Conservation (phyloP, 1,284 basidiomycete species). For the Fomitopsis pinicola region DNA sequence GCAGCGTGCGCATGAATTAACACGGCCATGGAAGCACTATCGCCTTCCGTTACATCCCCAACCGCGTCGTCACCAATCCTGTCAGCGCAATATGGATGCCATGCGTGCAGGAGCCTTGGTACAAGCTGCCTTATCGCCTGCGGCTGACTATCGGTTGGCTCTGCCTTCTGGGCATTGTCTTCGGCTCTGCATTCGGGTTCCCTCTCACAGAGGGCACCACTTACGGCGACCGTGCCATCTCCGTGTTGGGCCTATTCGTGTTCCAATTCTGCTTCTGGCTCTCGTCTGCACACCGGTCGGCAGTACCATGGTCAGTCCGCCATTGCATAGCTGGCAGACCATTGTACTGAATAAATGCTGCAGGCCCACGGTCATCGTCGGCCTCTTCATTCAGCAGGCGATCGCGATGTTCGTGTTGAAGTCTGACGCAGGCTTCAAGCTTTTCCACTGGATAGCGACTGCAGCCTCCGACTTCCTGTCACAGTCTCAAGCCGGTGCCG, state of each 20-base stretch:
- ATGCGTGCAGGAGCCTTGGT: slow-evolving; percentile 63
- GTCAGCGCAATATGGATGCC: slow-evolving; percentile 65
- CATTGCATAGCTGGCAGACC: neutral
- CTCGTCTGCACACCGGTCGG: slow-evolving; percentile 53
- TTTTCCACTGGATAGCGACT: slow-evolving; percentile 79
- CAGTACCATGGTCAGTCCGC: slow-evolving; percentile 58
- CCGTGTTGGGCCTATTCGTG: slow-evolving; percentile 72
- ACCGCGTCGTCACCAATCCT: slow-evolving; percentile 59
- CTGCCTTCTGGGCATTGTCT: slow-evolving; percentile 66
- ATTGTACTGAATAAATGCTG: slow-evolving; percentile 5
- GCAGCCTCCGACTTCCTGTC: slow-evolving; percentile 71
- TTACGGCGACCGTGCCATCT: slow-evolving; percentile 77
- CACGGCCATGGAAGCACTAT: slow-evolving; percentile 51
- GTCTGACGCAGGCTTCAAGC: slow-evolving; percentile 70
- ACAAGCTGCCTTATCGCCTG: slow-evolving; percentile 51
- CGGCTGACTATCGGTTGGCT: slow-evolving; percentile 70
- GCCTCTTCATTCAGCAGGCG: slow-evolving; percentile 79
- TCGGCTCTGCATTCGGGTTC: slow-evolving; percentile 83
- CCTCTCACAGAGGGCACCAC: slow-evolving; percentile 57
- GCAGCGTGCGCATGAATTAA: neutral
- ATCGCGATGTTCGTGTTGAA: slow-evolving; percentile 87
- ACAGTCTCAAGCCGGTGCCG: slow-evolving; percentile 59
- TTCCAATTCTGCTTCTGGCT: slow-evolving; percentile 74
- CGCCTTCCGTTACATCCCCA: slow-evolving; percentile 77
- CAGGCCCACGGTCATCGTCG: slow-evolving; percentile 81